Evolutionary conservation across 176 grass and related monocot genomes (phyloP).

Genomic region (Hordeum marinum): DNA sequence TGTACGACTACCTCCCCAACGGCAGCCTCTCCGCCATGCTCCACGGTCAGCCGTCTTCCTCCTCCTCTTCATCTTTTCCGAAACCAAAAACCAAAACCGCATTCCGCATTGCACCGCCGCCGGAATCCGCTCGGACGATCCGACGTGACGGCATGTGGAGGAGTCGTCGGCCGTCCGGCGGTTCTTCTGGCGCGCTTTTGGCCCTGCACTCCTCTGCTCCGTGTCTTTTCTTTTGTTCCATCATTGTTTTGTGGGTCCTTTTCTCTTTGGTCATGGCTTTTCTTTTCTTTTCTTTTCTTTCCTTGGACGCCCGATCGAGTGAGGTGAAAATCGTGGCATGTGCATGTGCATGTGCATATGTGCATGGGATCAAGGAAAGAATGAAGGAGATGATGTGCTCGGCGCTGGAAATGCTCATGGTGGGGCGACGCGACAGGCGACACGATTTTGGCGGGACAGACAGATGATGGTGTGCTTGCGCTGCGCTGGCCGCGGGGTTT

Average conservation of each 20-base stretch:
- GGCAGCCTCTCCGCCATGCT: constrained; percentile 98
- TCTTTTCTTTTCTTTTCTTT: not conserved
- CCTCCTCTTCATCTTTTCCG: too few species aligned
- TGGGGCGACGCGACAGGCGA: too few species aligned
- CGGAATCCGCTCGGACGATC: not conserved
- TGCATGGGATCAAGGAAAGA: too few species aligned
- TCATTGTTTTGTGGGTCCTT: not conserved
- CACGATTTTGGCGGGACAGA: too few species aligned
- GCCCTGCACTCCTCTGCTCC: not conserved
- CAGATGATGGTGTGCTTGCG: not conserved
- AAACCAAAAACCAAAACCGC: too few species aligned
- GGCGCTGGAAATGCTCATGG: too few species aligned
- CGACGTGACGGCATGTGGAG: not conserved
- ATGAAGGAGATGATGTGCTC: not conserved
- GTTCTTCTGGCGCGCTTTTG: constrained; percentile 30
- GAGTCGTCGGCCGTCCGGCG: not conserved
- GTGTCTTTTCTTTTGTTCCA: not conserved
- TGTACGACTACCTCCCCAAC: constrained; percentile 77
- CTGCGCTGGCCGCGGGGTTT: constrained; percentile 25
- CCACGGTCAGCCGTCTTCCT: constrained; percentile 36
- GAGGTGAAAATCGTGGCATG: not conserved
- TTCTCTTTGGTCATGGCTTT: not conserved
- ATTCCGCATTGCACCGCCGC: too few species aligned
- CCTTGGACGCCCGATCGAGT: too few species aligned
- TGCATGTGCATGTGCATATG: not conserved